Conservation (phyloP, 116 monocot species). For the Posidonia oceanica region DNA sequence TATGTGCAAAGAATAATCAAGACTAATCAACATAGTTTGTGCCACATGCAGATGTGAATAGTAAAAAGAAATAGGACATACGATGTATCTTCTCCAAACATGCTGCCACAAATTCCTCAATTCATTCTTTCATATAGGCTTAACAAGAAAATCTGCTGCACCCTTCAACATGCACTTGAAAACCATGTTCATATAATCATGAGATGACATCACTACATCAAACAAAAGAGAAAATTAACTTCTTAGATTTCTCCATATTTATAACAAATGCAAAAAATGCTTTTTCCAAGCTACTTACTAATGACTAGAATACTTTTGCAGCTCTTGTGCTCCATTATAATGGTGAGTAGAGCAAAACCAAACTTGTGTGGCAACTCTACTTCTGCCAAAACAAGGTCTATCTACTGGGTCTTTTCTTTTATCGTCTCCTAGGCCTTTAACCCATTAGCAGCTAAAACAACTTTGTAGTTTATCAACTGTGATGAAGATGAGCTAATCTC, state of each 20-base stretch:
- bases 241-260: not conserved
- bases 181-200: conserved; percentile 75
- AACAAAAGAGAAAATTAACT: conserved; percentile 1
- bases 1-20: not conserved
- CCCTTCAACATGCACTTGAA: conserved; percentile 89
- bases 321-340: conserved; percentile 66
- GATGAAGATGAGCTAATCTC: too few species aligned
- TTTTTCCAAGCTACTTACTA: conserved; percentile 35
- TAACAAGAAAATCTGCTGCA: conserved; percentile 89
- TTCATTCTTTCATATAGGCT: conserved; percentile 89
- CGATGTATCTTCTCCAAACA: conserved; percentile 83
- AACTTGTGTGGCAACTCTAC: conserved; percentile 65
- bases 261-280: not conserved
- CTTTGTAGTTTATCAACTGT: conserved; percentile 5
- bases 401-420: conserved; percentile 30
- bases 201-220: conserved; percentile 91
- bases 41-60: not conserved
- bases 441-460: conserved; percentile 57
- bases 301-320: conserved; percentile 82
- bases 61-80: conserved; percentile 16
- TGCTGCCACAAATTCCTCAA: conserved; percentile 93
- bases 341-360: conserved; percentile 57
- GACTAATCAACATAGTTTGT: not conserved
- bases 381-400: conserved; percentile 81
- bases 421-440: conserved; percentile 73